Evolutionary conservation across 305 asterid species (phyloP).

Genomic region (Withania somnifera): DNA sequence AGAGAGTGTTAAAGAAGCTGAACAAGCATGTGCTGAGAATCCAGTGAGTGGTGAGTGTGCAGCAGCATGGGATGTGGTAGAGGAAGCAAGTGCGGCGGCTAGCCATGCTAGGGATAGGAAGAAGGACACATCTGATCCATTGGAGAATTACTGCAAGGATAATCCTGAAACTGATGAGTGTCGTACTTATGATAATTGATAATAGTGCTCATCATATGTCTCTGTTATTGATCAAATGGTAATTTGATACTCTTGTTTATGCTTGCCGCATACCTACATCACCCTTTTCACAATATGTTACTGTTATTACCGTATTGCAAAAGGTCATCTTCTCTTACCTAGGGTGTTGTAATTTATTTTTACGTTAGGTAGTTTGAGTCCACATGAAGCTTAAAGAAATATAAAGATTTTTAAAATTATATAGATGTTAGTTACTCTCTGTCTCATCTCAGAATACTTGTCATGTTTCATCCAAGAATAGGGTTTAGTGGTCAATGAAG

Average conservation of each 20-base stretch:
- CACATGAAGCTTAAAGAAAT: too few relatives aligned
- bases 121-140: conserved; percentile 41
- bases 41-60: conserved; percentile 84
- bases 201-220: neutral
- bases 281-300: too few relatives aligned
- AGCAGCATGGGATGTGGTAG: conserved; percentile 98
- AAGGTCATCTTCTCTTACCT: too few relatives aligned
- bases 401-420: too few relatives aligned
- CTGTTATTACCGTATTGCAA: too few relatives aligned
- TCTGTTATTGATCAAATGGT: neutral
- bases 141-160: conserved; percentile 63
- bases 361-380: too few relatives aligned
- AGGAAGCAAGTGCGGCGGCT: conserved; percentile 94
- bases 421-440: too few relatives aligned
- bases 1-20: conserved; percentile 67
- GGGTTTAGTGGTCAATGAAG: too few relatives aligned
- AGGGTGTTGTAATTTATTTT: too few relatives aligned
- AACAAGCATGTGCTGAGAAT: conserved; percentile 49
- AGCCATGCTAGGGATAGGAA: conserved; percentile 71
- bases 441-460: too few relatives aligned
- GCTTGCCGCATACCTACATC: too few relatives aligned
- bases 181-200: neutral
- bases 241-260: neutral
- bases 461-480: too few relatives aligned
- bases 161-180: neutral